Evolutionary conservation across 129 eudicot species (phyloP).

Genomic region (Rutidosis leptorrhynchoides): DNA sequence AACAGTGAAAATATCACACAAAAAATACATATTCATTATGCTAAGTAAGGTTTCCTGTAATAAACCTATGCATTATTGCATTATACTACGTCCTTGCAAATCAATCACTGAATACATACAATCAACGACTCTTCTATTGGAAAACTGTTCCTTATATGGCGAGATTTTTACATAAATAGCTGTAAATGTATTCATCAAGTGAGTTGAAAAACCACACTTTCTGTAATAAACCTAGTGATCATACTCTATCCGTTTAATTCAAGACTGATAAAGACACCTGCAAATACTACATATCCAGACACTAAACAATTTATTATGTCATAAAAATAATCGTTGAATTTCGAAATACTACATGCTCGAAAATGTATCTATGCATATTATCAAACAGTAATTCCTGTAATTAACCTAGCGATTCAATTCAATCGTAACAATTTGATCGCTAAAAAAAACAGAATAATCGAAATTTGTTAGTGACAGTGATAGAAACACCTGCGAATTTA

Average conservation of each 20-base stretch:
- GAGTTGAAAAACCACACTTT: not conserved
- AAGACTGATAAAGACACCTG: not conserved
- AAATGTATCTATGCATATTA: slow-evolving; percentile 11
- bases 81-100: not conserved
- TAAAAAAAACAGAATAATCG: slow-evolving; percentile 11
- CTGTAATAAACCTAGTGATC: not conserved
- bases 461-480: not conserved
- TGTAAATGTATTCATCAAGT: not conserved
- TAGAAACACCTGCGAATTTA: slow-evolving; percentile 24
- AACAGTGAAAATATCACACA: not conserved
- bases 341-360: not conserved
- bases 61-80: not conserved
- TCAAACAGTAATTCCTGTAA: not conserved
- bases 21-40: not conserved
- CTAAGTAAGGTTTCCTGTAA: not conserved
- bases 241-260: not conserved
- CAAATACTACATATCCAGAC: not conserved
- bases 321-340: not conserved
- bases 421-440: not conserved
- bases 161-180: not conserved
- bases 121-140: not conserved
- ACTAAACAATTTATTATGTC: not conserved
- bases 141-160: not conserved
- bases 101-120: not conserved
- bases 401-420: slow-evolving; percentile 6